Conservation (phyloP, 1,139 yeast genomes). For the Blastobotrys serpentis region DNA sequence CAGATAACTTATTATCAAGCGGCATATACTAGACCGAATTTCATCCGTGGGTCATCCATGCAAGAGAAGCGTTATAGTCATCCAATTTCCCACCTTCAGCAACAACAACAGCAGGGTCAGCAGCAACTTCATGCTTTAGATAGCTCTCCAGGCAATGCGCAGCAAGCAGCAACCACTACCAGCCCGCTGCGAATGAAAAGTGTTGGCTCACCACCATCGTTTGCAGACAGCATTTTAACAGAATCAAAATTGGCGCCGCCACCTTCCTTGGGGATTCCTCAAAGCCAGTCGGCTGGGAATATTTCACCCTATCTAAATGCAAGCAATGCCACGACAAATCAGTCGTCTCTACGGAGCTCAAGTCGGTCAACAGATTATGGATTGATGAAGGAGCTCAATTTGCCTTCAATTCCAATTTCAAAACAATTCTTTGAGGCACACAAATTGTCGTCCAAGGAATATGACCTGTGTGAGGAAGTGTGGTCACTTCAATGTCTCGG, state of each 20-base stretch:
- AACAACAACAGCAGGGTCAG: not conserved
- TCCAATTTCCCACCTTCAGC: constrained; percentile 6
- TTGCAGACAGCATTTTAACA: not conserved
- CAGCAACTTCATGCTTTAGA: too few species aligned
- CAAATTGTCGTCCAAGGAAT: constrained; percentile 44
- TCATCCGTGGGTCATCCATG: constrained; percentile 4
- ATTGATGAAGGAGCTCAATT: constrained; percentile 33
- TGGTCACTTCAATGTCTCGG: constrained; percentile 48
- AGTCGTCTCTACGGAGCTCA: constrained; percentile 26
- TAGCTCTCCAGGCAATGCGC: too few species aligned
- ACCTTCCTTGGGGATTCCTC: not conserved
- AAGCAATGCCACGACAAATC: not conserved
- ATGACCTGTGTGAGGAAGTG: constrained; percentile 50
- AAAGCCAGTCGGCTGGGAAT: constrained; percentile 8
- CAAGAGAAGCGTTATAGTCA: constrained; percentile 7
- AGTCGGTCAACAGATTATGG: constrained; percentile 30
- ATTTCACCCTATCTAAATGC: constrained; percentile 8
- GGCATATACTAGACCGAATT: constrained; percentile 3
- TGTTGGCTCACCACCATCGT: constrained; percentile 1
- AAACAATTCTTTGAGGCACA: constrained; percentile 39
- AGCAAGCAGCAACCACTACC: too few species aligned
- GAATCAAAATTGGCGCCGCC: constrained; percentile 4
- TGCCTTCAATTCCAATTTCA: constrained; percentile 38
- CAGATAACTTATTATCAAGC: not conserved
- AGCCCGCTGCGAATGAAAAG: constrained; percentile 13